Percentiles rank a stretch among this genome's conserved stretches.
phyloP scores from a whole-genome alignment of 78 protist genomes.

The Capsaspora owczarzaki region DNA sequence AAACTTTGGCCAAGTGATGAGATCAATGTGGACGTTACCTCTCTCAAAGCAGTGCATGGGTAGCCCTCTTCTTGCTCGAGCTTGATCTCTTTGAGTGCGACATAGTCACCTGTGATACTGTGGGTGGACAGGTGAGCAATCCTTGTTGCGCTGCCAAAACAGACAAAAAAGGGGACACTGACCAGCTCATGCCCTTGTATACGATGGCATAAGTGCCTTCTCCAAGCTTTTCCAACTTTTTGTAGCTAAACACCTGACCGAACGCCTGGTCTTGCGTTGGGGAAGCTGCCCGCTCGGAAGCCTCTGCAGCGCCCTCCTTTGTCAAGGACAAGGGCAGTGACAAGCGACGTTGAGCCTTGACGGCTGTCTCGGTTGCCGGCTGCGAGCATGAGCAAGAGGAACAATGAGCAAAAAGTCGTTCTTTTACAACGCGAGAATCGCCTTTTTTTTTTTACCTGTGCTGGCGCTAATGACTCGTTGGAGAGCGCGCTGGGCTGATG shows the following conservation, averaged over 20 bases:
- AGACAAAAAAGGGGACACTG: neutral
- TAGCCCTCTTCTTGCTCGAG: conserved; percentile 96
- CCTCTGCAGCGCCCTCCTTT: no score
- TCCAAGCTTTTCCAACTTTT: conserved; percentile 88
- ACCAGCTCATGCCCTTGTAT: conserved; percentile 74
- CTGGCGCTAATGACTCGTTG: no score
- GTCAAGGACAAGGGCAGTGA: no score
- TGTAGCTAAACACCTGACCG: conserved; percentile 61
- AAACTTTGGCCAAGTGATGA: neutral
- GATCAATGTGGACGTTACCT: conserved; percentile 17
- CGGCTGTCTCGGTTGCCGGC: no score
- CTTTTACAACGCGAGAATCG: no score
- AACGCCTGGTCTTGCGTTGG: neutral
- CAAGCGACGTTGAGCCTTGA: no score
- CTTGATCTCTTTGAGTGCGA: conserved; percentile 91
- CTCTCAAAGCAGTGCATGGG: conserved; percentile 96
- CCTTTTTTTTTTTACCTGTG: no score
- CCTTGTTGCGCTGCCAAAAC: neutral
- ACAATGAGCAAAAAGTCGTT: no score
- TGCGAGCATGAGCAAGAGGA: no score
- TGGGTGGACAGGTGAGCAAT: neutral
- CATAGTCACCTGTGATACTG: conserved; percentile 25
- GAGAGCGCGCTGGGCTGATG: no score
- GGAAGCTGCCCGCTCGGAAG: no score
- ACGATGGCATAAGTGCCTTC: conserved; percentile 99